Evolutionary conservation across 73 alveolate genomes (phyloP).

Genomic region (Tetrahymena thermophila): DNA sequence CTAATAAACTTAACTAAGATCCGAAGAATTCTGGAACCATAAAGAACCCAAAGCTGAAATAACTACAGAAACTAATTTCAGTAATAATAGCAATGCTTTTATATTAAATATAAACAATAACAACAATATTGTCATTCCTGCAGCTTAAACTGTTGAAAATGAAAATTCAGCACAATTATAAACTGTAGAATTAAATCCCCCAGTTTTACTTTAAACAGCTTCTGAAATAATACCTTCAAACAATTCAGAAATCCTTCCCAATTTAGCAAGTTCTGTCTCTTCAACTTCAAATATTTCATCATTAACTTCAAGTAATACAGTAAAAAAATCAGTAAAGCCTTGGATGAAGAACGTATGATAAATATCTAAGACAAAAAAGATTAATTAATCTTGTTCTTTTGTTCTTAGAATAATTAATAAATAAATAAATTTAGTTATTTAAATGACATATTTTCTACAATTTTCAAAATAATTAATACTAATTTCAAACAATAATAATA

Average conservation of each 20-base stretch:
- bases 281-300: not conserved
- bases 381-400: not conserved
- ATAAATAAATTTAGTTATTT: no score
- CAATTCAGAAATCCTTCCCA: not conserved
- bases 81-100: no score
- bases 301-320: not conserved
- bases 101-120: no score
- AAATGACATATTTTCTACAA: not conserved
- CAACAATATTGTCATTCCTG: not conserved
- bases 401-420: not conserved
- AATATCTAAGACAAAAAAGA: not conserved
- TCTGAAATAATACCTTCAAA: not conserved
- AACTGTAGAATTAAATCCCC: not conserved
- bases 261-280: not conserved
- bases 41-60: not conserved
- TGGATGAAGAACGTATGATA: not conserved
- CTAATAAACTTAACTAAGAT: not conserved
- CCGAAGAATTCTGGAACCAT: not conserved
- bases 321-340: not conserved
- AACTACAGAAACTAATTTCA: not conserved
- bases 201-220: not conserved
- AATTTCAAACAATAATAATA: not conserved
- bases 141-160: not conserved
- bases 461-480: not conserved
- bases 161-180: not conserved